Base-by-base conservation (phyloP, 805 yeast genomes). In the Kodamaea kakaduensis region DNA sequence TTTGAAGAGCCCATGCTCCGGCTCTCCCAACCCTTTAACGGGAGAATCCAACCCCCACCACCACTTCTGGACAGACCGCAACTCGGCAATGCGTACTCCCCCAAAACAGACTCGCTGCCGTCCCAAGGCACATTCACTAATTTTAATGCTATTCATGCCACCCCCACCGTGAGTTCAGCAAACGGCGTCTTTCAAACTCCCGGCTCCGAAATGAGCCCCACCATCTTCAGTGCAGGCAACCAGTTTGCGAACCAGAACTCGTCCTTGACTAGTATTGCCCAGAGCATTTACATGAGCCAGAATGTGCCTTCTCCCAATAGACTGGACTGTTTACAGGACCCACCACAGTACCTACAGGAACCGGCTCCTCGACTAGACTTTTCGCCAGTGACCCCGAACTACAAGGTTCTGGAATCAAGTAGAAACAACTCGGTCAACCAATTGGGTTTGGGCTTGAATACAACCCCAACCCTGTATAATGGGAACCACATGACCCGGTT, bases 191-290 rank as follows among this genome's bases (percentile, higher is more conserved):
- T 36, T 24, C 39, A 28, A 14, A 36, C 39, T 5, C 39, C 39
- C 15, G 31, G 26, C 15, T 36, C 39, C 6, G 39, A 36, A 33
- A 22, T 31, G 34, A 36, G 39, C 17, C 39, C 39, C 3, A 31
- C 25, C 14, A 17, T 27, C 22, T 26, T 17, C 26, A 33, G 19
- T 12, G 15, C 28, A 15, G 10, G 22, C 13, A 33, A 27, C 22
- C 22, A 26, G 19, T 26, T 26, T n/a, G n/a, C n/a, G 17, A 33
- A 33, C 25, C 25, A 25, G 25, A 14, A 17, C 14, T 24, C 24
- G 6, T 20, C 25, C n/a, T 26, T 26, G 19, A 26, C 29, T 5
- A 20, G 25, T 5, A 25, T 25, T 12, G 24, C 29, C 4, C 29
- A 26, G 5, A 26, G 17, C 10, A 16, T 26, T 12, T 26, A 26